Conservation (phyloP, 305 asterid species). For the Fraxinus velutina region DNA sequence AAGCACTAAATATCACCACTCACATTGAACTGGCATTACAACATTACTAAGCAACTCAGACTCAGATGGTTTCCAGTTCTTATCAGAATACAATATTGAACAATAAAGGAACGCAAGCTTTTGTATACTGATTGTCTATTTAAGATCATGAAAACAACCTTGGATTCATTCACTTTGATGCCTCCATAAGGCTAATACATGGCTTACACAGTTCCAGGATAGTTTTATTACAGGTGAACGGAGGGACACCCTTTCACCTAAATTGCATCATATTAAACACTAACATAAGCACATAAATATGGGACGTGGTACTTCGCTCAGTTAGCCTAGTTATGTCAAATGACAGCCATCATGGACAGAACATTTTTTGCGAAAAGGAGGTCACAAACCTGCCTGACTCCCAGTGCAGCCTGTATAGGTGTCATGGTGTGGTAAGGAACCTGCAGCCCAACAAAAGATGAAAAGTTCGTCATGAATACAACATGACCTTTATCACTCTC, state of each 20-base stretch:
- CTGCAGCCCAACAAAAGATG: slow-evolving; percentile 37
- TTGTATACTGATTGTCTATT: background rate
- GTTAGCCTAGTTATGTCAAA: background rate
- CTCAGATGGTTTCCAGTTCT: background rate
- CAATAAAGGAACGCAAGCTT: background rate
- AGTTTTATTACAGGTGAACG: background rate
- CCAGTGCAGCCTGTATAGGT: slow-evolving; percentile 48
- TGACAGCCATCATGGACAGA: background rate
- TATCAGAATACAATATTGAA: background rate
- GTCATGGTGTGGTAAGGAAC: slow-evolving; percentile 56
- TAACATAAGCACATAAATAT: background rate
- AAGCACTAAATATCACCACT: background rate
- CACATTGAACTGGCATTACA: background rate
- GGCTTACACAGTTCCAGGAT: background rate
- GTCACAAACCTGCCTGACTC: slow-evolving; percentile 77
- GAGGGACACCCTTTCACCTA: background rate
- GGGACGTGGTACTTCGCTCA: background rate
- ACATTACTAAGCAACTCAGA: background rate
- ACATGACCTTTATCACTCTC: background rate
- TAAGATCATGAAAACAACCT: background rate
- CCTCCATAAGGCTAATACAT: background rate
- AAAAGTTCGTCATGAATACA: background rate
- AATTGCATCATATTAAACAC: background rate
- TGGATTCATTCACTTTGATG: background rate
- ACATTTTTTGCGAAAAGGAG: no score